These are phyloP conservation scores for Malus sylvestris DNA, from an alignment of 306 rosid genomes.

Conservation along the genomic window DNA sequence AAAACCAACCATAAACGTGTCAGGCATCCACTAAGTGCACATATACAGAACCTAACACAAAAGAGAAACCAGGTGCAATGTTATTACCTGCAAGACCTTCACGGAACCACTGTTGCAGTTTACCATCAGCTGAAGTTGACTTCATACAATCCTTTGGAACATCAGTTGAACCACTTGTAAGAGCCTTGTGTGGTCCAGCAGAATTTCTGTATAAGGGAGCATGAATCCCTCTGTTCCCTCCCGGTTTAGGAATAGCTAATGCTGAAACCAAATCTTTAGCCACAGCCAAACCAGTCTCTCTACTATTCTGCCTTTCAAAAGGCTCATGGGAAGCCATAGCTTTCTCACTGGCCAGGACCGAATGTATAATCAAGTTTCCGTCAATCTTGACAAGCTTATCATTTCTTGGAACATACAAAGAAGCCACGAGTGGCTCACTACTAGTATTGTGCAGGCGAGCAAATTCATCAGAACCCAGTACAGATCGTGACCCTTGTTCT, in stretches of 20 bases:
- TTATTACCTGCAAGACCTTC: slow-evolving; percentile 88
- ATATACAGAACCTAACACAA: background rate
- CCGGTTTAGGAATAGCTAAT: slow-evolving; percentile 63
- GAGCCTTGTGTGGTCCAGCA: slow-evolving; percentile 56
- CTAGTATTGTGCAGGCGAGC: slow-evolving; percentile 47
- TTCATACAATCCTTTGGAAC: slow-evolving; percentile 48
- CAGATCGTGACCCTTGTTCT: slow-evolving; percentile 11
- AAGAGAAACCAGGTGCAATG: background rate
- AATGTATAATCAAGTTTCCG: slow-evolving; percentile 92
- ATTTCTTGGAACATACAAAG: slow-evolving; percentile 93
- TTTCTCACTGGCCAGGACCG: slow-evolving; percentile 88
- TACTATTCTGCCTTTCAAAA: slow-evolving; percentile 31
- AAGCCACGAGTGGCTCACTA: slow-evolving; percentile 85
- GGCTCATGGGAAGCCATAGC: slow-evolving; percentile 53
- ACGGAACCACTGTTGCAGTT: slow-evolving; percentile 94
- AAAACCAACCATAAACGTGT: background rate
- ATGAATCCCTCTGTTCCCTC: slow-evolving; percentile 54
- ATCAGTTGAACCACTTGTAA: slow-evolving; percentile 50
- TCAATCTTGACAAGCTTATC: slow-evolving; percentile 91
- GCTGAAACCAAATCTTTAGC: slow-evolving; percentile 52
- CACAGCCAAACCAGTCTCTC: slow-evolving; percentile 60
- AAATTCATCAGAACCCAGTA: slow-evolving; percentile 23
- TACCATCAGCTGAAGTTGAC: slow-evolving; percentile 71
- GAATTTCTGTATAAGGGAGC: slow-evolving; percentile 43
- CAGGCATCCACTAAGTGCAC: background rate